These are phyloP conservation scores for Rheum nobile DNA, from an alignment of 148 eudicot species.

Conservation along the genomic window DNA sequence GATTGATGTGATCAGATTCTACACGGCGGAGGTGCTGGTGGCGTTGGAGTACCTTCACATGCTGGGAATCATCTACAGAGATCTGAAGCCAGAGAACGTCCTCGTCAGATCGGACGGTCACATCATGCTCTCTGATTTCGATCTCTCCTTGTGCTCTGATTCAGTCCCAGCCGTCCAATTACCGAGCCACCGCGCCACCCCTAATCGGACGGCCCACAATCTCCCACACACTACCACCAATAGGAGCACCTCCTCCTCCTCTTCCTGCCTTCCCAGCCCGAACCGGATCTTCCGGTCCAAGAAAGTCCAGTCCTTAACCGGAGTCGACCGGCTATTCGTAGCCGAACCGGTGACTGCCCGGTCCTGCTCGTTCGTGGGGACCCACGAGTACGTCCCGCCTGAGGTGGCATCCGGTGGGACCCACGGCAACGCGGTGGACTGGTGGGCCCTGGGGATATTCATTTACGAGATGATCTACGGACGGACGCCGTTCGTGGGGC, in stretches of 20 bases:
- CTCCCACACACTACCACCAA: too few species aligned
- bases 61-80: slow-evolving; percentile 87
- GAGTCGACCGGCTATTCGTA: slow-evolving; percentile 35
- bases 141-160: slow-evolving; percentile 71
- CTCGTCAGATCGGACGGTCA: slow-evolving; percentile 28
- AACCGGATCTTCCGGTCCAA: slow-evolving; percentile 55
- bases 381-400: slow-evolving; percentile 87
- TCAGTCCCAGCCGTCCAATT: slow-evolving; percentile 68
- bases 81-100: slow-evolving; percentile 89
- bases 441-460: slow-evolving; percentile 84
- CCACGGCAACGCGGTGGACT: slow-evolving; percentile 81
- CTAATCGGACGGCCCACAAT: slow-evolving; percentile 11
- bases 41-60: slow-evolving; percentile 91
- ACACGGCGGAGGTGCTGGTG: slow-evolving; percentile 54
- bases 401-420: slow-evolving; percentile 70
- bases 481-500: slow-evolving; percentile 52
- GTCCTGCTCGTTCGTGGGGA: slow-evolving; percentile 77
- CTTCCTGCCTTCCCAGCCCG: slow-evolving; percentile 36
- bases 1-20: slow-evolving; percentile 28
- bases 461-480: slow-evolving; percentile 83
- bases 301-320: slow-evolving; percentile 40
- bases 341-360: slow-evolving; percentile 72
- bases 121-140: slow-evolving; percentile 61
- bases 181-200: slow-evolving; percentile 16
- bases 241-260: too few species aligned